phyloP scores from a whole-genome alignment of 1,284 basidiomycete genomes.

The Rugosomyces carneus region DNA sequence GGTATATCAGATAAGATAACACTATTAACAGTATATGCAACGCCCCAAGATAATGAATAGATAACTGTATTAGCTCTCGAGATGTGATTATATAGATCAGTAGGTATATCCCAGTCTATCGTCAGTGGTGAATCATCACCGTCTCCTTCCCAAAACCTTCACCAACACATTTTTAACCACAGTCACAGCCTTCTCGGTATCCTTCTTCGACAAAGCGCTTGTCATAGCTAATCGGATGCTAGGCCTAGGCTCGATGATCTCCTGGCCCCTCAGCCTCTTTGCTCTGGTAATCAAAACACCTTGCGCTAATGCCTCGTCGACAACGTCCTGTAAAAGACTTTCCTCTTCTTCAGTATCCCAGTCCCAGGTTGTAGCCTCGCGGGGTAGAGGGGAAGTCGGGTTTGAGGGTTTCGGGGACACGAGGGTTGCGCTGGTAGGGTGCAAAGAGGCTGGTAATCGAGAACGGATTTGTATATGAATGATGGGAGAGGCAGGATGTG shows the following conservation, averaged over 20 bases:
- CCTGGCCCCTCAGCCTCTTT: slow-evolving; percentile 77
- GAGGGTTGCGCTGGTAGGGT: slow-evolving; percentile 22
- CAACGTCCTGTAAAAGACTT: slow-evolving; percentile 76
- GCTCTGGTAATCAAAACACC: slow-evolving; percentile 82
- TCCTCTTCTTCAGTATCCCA: slow-evolving; percentile 73
- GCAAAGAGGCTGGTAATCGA: slow-evolving; percentile 25
- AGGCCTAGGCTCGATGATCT: slow-evolving; percentile 78
- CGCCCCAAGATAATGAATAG: no score
- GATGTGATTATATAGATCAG: no score
- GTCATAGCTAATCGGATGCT: slow-evolving; percentile 82
- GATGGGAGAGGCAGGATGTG: slow-evolving; percentile 79
- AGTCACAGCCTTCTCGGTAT: slow-evolving; percentile 82
- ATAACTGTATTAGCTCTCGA: no score
- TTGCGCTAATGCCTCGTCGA: slow-evolving; percentile 74
- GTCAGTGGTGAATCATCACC: slow-evolving; percentile 6
- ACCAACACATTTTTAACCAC: slow-evolving; percentile 71
- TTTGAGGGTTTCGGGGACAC: slow-evolving; percentile 35
- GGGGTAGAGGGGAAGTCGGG: slow-evolving; percentile 21
- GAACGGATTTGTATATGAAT: slow-evolving; percentile 77
- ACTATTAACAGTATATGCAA: no score
- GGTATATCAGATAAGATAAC: no score
- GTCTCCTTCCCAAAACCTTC: slow-evolving; percentile 50
- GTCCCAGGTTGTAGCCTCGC: slow-evolving; percentile 28
- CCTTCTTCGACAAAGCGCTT: slow-evolving; percentile 78
- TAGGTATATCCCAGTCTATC: slow-evolving; percentile 47